Evolutionary conservation across 164 flowering plant genomes (phyloP).

Genomic region (Protea cynaroides): DNA sequence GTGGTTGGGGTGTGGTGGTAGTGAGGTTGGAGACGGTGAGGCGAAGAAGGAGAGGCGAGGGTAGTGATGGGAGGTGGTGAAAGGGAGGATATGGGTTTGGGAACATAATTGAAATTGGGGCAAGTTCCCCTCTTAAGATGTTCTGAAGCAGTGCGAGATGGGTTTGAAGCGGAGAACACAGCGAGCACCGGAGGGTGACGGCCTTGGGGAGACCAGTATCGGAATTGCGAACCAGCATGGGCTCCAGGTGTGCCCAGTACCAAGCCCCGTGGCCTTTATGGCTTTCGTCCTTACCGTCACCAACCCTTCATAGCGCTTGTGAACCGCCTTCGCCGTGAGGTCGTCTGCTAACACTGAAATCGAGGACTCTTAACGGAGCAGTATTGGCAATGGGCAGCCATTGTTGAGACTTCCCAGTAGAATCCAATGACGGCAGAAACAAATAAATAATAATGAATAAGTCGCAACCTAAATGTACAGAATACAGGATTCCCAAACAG

Average conservation of each 20-base stretch:
- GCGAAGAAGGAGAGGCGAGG: too few relatives aligned
- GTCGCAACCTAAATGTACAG: too few relatives aligned
- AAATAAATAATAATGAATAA: too few relatives aligned
- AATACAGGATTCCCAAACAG: slow-evolving; percentile 19
- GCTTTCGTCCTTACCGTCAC: too few relatives aligned
- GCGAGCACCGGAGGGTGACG: slow-evolving; percentile 85
- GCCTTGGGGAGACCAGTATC: slow-evolving; percentile 78
- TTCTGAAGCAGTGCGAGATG: slow-evolving; percentile 94
- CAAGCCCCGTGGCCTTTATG: slow-evolving; percentile 87
- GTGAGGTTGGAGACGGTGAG: too few relatives aligned
- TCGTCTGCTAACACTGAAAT: slow-evolving; percentile 30
- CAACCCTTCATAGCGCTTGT: too few relatives aligned
- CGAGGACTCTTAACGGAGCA: slow-evolving; percentile 19
- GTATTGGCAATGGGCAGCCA: slow-evolving; percentile 36
- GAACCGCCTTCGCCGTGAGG: too few relatives aligned
- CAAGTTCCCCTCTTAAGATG: too few relatives aligned
- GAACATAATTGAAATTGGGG: slow-evolving; percentile 62
- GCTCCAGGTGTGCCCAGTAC: slow-evolving; percentile 97
- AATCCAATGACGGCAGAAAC: too few relatives aligned
- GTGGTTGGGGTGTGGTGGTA: slow-evolving; percentile 13
- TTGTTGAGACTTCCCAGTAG: slow-evolving; percentile 11
- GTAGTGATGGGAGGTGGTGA: slow-evolving; percentile 28
- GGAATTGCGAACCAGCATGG: slow-evolving; percentile 55
- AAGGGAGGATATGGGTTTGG: slow-evolving; percentile 56
- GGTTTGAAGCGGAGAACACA: slow-evolving; percentile 90